A percentile compares a stretch with the other conserved stretches of the same genome.
Evolutionary conservation across 73 alveolate genomes (phyloP).

Genomic region (Paramecium bursaria): DNA sequence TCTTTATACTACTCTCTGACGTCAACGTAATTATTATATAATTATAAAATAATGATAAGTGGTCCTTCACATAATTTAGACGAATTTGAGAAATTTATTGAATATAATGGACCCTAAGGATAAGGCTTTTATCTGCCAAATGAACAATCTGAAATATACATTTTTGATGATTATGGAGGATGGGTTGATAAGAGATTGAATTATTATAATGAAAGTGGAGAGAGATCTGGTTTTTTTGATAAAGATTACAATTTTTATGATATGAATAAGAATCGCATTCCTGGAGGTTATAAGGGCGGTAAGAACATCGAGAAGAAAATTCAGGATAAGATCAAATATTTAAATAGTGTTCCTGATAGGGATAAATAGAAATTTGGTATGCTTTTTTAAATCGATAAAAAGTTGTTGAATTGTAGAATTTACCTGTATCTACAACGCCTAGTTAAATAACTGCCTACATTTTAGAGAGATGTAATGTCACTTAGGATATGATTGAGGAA

Average conservation of each 20-base stretch:
- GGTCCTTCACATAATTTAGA: background rate
- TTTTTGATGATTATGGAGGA: constrained; percentile 37
- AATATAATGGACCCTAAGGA: constrained; percentile 36
- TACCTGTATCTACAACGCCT: background rate
- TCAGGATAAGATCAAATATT: background rate
- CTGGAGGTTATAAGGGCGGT: constrained; percentile 46
- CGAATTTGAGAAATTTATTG: background rate
- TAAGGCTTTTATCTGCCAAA: constrained; percentile 12
- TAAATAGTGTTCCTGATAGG: constrained; percentile 11
- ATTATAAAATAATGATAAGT: too few species aligned
- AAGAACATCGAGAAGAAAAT: constrained; percentile 11
- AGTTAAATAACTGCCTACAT: background rate
- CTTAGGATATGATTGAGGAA: background rate
- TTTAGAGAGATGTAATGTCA: constrained; percentile 17
- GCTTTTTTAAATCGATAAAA: background rate
- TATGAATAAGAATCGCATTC: background rate
- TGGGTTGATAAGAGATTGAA: constrained; percentile 50
- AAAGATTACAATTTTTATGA: constrained; percentile 21
- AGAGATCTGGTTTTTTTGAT: constrained; percentile 32
- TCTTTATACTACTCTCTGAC: too few species aligned
- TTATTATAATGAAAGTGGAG: constrained; percentile 42
- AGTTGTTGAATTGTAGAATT: constrained; percentile 14
- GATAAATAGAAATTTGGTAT: constrained; percentile 40
- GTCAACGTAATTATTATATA: too few species aligned
- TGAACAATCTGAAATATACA: background rate